Evolutionary conservation across 2,329 filamentous ascomycete species (phyloP), one percentile per base, ranked within the genome.

Genomic region (Phoma sp.): DNA sequence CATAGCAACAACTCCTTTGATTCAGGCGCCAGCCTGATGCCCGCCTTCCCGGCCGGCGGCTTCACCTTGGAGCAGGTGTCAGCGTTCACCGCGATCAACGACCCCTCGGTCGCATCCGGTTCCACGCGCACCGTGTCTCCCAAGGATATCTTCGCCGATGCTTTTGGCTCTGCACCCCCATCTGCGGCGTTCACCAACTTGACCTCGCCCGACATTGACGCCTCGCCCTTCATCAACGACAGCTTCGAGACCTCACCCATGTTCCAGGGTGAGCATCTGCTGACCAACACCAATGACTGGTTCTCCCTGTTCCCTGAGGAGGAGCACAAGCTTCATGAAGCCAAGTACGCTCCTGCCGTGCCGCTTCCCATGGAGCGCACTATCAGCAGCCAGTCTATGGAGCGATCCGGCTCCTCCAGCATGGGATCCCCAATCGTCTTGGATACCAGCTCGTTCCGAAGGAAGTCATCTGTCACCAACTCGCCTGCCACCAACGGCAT

Each of bases 131-230:
- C 92, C 34, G 84, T 96, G 58, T 96, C 92, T 57, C 92, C 92
- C 17, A 88, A 90, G 75, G 92, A 96, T 68, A 81, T 96, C 61
- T 81, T 93, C 65, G 84, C 86, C 63, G 86, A 90, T 67, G 81
- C 83, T 54, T 86, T 86, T 68, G 81, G 85, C 71, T 96, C 91
- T 58, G 86, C 91, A 30, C 92, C 92, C 25, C 91, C 91, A 69
- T 96, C 92, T 2, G 83, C 88, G 39, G 87, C 90, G 28, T 86
- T 95, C 71, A 96, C 92, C 29, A 87, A 92, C 60, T 72, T 96
- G 75, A 96, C 92, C 52, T 95, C 92, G 56, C 92, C 92, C 37
- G 78, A 78, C 61, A 91, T 89, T n/a, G 81, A 90, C 70, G 90
- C 88, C 66, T 96, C 91, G 46, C 91, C 91, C 10, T 88, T 86